These are phyloP conservation scores for Colletotrichum sp. DNA, from an alignment of 2,329 filamentous ascomycete species.

Conservation along the genomic window DNA sequence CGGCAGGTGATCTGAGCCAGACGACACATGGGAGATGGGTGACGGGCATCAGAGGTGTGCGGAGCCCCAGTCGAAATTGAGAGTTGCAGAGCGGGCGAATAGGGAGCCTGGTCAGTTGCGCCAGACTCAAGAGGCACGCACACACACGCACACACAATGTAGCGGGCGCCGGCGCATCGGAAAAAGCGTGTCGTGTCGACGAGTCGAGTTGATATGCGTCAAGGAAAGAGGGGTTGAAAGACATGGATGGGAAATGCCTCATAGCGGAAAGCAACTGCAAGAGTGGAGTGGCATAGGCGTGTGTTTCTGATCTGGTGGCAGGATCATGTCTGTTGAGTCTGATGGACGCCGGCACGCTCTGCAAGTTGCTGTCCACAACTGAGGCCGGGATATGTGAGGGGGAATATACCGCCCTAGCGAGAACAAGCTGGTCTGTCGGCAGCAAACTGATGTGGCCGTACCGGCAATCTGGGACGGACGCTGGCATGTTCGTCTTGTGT, in stretches of 20 bases:
- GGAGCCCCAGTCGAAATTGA: background rate
- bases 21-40: background rate
- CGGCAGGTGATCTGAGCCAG: background rate
- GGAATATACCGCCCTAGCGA: constrained; percentile 11
- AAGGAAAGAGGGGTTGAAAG: constrained; percentile 15
- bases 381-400: background rate
- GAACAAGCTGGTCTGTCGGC: background rate
- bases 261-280: constrained; percentile 10
- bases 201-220: background rate
- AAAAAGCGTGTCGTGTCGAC: background rate
- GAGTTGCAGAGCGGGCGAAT: background rate
- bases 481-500: constrained; percentile 16
- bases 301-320: constrained; percentile 9
- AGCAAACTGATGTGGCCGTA: constrained; percentile 10
- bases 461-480: constrained; percentile 10
- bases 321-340: constrained; percentile 9
- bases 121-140: background rate
- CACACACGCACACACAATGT: background rate
- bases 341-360: background rate
- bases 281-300: constrained; percentile 11
- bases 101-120: background rate
- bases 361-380: background rate
- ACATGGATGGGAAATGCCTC: constrained; percentile 21
- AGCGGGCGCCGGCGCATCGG: constrained; percentile 14
- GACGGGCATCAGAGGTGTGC: background rate